phyloP scores from a whole-genome alignment of 306 rosid genomes.

The Dalbergia cochinchinensis region DNA sequence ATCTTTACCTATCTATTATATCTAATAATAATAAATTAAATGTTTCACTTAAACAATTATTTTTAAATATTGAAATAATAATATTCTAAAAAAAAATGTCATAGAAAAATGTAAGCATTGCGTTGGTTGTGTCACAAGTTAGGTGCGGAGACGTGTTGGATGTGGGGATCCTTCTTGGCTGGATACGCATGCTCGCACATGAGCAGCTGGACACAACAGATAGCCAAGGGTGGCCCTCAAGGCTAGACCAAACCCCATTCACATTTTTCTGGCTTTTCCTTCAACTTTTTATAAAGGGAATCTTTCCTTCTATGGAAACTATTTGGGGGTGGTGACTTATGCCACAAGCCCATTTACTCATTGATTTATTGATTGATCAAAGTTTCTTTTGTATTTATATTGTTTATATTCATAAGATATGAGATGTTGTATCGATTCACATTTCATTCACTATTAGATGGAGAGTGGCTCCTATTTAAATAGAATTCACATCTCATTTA shows the following conservation, averaged over 20 bases:
- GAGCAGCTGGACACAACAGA: conserved; percentile 11
- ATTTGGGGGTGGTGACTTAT: conserved; percentile 15
- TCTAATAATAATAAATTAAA: too few species aligned
- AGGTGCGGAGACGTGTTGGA: conserved; percentile 20
- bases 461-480: too few species aligned
- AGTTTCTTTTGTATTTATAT: not conserved
- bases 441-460: too few species aligned
- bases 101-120: conserved; percentile 33
- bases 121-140: conserved; percentile 12
- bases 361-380: not conserved
- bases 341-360: not conserved
- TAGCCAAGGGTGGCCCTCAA: not conserved
- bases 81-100: not conserved
- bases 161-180: conserved; percentile 40
- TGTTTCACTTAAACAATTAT: too few species aligned
- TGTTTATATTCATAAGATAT: too few species aligned
- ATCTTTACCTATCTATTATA: too few species aligned
- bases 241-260: conserved; percentile 13
- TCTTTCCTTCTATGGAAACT: conserved; percentile 63
- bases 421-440: too few species aligned
- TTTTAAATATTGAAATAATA: too few species aligned
- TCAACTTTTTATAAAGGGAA: conserved; percentile 40
- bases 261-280: conserved; percentile 41
- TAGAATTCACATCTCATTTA: too few species aligned
- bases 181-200: conserved; percentile 45